These are phyloP conservation scores for Backusella luteola DNA, from an alignment of 192 early-diverging fungal species.

Conservation along the genomic window DNA sequence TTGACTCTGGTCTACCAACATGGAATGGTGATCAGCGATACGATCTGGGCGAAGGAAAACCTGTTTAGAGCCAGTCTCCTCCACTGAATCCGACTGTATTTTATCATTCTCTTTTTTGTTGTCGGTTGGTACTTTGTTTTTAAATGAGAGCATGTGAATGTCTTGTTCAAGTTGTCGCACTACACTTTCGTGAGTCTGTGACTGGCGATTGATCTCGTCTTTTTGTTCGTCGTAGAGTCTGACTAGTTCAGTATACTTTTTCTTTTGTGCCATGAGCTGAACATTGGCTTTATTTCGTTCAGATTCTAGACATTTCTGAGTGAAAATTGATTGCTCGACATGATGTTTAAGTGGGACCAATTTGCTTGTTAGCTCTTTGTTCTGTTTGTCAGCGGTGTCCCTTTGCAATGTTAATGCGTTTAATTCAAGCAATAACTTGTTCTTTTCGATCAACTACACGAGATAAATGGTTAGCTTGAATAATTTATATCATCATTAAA, in stretches of 20 bases:
- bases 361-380: background rate
- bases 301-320: background rate
- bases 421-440: background rate
- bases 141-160: background rate
- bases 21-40: background rate
- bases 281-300: background rate
- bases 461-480: background rate
- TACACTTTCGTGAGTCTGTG: no score
- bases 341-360: background rate
- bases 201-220: no score
- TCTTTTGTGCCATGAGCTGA: background rate
- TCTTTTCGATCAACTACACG: background rate
- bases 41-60: background rate
- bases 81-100: background rate
- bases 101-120: background rate
- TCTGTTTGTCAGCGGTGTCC: background rate
- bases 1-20: background rate
- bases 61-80: background rate
- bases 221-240: no score
- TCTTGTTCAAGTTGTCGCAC: background rate
- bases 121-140: background rate
- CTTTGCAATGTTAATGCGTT: background rate
- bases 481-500: background rate
- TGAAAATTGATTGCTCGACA: background rate
- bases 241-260: background rate